Evolutionary conservation across 106 monocot genomes (phyloP), one percentile per base, ranked within the genome.

Genomic region (Dioscorea zingiberensis): DNA sequence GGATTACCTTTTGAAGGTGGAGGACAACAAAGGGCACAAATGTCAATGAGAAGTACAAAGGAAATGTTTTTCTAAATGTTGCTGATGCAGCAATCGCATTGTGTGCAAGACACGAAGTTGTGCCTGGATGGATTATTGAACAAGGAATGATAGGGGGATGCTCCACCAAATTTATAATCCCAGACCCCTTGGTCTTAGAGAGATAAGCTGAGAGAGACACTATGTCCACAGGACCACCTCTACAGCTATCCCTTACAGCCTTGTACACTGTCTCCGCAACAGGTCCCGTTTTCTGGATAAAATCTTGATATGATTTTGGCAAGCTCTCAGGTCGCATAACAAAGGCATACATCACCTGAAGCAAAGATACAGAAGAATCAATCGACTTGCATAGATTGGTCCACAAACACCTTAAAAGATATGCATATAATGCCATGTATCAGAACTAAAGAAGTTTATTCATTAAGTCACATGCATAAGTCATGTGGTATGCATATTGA

Each of bases 301-400:
- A 98, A 74, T 98, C 92, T 71, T 93, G 88, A 71, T 98, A 98
- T 58, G 97, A 69, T 81, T 84, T 98, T 62, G 97, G 97, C 76
- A 98, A 82, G 70, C 86, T 89, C 68, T 98, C 97, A 65, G 97
- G 97, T 7, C 93, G 71, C 97, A 98, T 98, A 30, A 98, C 86
- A 80, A 98, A 98, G 22, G 89, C 86, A 80, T 98, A 98, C 97
- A 98, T 98, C 24, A 98, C 84, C 97, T 98, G 78, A 64, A 83
- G 75, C 25, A 61, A 17, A 32, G 24, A 3, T 46, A 25, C 13
- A 53, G 64, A 62, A 18, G 22, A 38, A 38, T 38, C 38, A 38
- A 38, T 38, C 38, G 0, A 6, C 38, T 6, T 38, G 10, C 10
- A 2, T 38, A 38, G 38, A 38, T 8, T 6, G 38, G 38, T 6